A percentile compares a stretch with the other conserved stretches of the same genome.
phyloP scores from a whole-genome alignment of 108 stramenopile species.

The Aurantiochytrium sp. region DNA sequence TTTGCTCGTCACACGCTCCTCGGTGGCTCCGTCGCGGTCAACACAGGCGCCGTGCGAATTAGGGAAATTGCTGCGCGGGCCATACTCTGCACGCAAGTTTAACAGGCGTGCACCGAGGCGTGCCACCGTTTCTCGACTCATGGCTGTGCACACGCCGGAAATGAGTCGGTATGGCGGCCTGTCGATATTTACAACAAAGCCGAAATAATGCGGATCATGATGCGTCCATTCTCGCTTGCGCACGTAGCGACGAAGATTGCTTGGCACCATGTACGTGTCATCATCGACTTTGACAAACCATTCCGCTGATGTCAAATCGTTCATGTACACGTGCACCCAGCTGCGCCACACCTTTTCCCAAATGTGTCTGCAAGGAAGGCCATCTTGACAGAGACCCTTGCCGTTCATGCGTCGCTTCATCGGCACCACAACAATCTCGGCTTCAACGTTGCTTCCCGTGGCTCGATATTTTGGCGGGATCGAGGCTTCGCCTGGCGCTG shows the following conservation, averaged over 20 bases:
- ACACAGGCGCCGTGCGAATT: neutral
- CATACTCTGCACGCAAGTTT: neutral
- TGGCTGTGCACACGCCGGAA: neutral
- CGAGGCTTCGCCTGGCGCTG: neutral
- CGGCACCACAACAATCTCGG: neutral
- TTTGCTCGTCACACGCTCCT: conserved; percentile 17
- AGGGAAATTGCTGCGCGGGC: neutral
- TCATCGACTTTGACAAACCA: conserved; percentile 11
- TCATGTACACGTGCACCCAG: neutral
- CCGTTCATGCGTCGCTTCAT: neutral
- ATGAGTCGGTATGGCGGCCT: neutral
- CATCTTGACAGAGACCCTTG: neutral
- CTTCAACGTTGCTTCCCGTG: neutral
- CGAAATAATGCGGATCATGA: neutral
- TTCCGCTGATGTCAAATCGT: neutral
- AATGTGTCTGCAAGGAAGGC: neutral
- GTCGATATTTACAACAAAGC: neutral
- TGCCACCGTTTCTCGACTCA: neutral
- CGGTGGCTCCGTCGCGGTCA: neutral
- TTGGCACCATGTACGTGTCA: neutral
- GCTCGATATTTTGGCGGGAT: neutral
- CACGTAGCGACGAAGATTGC: neutral
- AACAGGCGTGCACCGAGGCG: neutral
- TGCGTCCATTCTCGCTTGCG: neutral
- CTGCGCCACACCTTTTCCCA: conserved; percentile 14